phyloP scores from a whole-genome alignment of 1,139 yeast genomes.

The Protomyces gravidus region DNA sequence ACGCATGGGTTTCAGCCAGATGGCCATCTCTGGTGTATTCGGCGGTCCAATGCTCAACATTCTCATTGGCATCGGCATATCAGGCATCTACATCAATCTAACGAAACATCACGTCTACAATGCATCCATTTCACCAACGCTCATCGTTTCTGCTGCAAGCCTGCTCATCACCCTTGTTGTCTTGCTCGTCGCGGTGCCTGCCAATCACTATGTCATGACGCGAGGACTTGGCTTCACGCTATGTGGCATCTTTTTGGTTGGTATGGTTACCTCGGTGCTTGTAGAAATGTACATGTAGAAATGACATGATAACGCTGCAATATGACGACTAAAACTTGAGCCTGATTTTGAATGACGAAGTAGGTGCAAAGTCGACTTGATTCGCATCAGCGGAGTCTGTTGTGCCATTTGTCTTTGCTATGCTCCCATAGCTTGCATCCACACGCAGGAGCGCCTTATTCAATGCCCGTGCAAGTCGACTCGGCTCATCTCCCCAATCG shows the following conservation, averaged over 20 bases:
- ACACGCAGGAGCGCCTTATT: background rate
- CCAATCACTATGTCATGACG: constrained; percentile 63
- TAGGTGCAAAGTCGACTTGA: background rate
- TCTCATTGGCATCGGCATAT: constrained; percentile 60
- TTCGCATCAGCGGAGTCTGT: background rate
- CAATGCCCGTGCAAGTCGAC: background rate
- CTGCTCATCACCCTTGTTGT: constrained; percentile 53
- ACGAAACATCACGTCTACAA: constrained; percentile 36
- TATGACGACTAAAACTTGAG: background rate
- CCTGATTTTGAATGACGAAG: background rate
- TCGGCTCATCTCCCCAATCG: background rate
- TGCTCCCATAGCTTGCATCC: background rate
- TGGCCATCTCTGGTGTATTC: constrained; percentile 93
- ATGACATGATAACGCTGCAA: background rate
- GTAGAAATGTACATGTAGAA: constrained; percentile 13
- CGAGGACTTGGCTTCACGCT: constrained; percentile 53
- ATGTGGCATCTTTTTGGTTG: constrained; percentile 54
- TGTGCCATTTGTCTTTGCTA: background rate
- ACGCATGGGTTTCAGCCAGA: constrained; percentile 76
- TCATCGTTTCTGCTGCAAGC: constrained; percentile 52
- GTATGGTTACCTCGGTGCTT: constrained; percentile 35
- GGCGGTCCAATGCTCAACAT: constrained; percentile 80
- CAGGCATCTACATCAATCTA: constrained; percentile 48
- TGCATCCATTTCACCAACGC: constrained; percentile 48
- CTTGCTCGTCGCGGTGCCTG: constrained; percentile 54